Conservation (phyloP, 371 early-diverging fungal genomes). For the Syncephalis fuscata region DNA sequence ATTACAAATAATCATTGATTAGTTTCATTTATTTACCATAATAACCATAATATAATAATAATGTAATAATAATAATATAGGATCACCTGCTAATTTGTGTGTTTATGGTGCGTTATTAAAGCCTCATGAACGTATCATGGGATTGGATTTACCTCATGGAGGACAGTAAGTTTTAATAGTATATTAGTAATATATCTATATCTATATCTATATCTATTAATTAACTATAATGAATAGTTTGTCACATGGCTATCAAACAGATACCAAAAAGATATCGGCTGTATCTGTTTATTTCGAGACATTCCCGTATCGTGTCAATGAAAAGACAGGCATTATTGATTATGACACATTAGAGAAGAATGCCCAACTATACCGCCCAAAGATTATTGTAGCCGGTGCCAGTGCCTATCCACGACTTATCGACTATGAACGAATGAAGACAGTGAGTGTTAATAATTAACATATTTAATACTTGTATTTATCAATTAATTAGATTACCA, state of each 20-base stretch:
- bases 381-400: slow-evolving; percentile 97
- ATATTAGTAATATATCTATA: too few relatives aligned
- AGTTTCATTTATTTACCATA: background rate
- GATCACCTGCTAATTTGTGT: slow-evolving; percentile 95
- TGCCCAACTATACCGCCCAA: slow-evolving; percentile 86
- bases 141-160: slow-evolving; percentile 96
- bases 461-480: too few relatives aligned
- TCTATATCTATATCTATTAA: background rate
- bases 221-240: slow-evolving; percentile 28
- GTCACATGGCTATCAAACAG: slow-evolving; percentile 98
- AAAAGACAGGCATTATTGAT: slow-evolving; percentile 85
- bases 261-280: slow-evolving; percentile 93
- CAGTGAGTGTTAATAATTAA: slow-evolving; percentile 12
- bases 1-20: too few relatives aligned
- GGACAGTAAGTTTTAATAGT: slow-evolving; percentile 89
- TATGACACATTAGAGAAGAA: slow-evolving; percentile 79
- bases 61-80: too few relatives aligned
- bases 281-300: slow-evolving; percentile 97
- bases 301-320: slow-evolving; percentile 89
- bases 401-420: slow-evolving; percentile 93
- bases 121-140: slow-evolving; percentile 99
- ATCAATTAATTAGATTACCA: slow-evolving; percentile 37
- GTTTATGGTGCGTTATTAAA: slow-evolving; percentile 92
- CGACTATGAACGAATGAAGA: slow-evolving; percentile 89
- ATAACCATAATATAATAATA: too few relatives aligned